phyloP scores from a whole-genome alignment of 805 yeast species.

The Nakazawaea sp. region DNA sequence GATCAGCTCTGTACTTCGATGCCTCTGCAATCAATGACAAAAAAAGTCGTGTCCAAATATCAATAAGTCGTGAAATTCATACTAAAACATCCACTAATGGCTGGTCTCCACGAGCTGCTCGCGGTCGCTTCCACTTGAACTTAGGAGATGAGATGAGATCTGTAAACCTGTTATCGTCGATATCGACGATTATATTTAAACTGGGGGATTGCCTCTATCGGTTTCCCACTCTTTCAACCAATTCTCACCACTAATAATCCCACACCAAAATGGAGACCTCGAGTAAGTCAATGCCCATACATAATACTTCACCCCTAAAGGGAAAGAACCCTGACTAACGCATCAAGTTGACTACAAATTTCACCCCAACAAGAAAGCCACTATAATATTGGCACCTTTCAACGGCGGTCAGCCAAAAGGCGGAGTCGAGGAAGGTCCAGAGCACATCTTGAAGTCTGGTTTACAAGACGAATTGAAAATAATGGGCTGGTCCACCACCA shows the following conservation, averaged over 20 bases:
- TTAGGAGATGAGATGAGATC: constrained; percentile 1
- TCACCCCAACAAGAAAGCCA: constrained; percentile 45
- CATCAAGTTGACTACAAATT: constrained; percentile 41
- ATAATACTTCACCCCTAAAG: too few species aligned
- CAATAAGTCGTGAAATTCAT: neutral
- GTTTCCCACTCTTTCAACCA: too few species aligned
- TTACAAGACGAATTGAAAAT: constrained; percentile 51
- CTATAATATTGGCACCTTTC: constrained; percentile 87
- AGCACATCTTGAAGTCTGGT: constrained; percentile 67
- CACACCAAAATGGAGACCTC: too few species aligned
- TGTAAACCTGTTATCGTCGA: neutral
- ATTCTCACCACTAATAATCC: too few species aligned
- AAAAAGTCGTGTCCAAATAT: neutral
- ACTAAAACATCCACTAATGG: neutral
- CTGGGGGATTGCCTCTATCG: too few species aligned
- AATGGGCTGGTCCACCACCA: constrained; percentile 64
- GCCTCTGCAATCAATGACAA: constrained; percentile 2
- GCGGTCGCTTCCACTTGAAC: constrained; percentile 4
- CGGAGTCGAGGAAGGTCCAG: constrained; percentile 96
- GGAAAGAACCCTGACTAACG: too few species aligned
- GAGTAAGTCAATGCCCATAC: too few species aligned
- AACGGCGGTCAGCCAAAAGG: constrained; percentile 92
- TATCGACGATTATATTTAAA: too few species aligned
- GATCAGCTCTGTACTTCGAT: constrained; percentile 1
- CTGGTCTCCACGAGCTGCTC: neutral